These are phyloP conservation scores for Gaertneriomyces sp. DNA, from an alignment of 192 early-diverging fungal species.

Conservation along the genomic window DNA sequence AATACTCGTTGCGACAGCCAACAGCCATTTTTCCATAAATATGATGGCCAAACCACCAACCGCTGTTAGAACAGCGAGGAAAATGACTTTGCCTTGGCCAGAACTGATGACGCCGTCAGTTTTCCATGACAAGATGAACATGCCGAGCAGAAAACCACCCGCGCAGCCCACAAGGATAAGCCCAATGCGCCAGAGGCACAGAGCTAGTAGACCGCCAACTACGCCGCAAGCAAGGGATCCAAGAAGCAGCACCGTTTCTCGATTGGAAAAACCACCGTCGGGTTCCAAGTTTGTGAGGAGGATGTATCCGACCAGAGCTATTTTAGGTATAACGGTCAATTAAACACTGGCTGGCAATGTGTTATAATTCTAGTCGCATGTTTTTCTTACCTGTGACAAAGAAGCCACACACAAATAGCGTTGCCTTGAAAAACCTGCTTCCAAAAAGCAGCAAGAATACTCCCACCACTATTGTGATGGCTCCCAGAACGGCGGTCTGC, in stretches of 20 bases:
- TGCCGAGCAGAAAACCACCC: conserved; percentile 30
- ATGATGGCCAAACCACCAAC: conserved; percentile 11
- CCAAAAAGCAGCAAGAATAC: conserved; percentile 29
- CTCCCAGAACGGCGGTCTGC: conserved; percentile 22
- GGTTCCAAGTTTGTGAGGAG: conserved; percentile 30
- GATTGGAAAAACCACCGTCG: conserved; percentile 17
- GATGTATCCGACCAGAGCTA: conserved; percentile 24
- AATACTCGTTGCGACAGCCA: conserved; percentile 34
- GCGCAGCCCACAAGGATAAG: conserved; percentile 27
- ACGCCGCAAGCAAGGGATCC: conserved; percentile 32
- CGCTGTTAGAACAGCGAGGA: conserved; percentile 20
- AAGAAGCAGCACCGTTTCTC: conserved; percentile 23
- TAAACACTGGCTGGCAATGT: neutral
- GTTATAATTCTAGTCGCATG: neutral
- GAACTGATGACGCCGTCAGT: conserved; percentile 18
- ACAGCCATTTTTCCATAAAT: conserved; percentile 26
- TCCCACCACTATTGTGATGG: conserved; percentile 23
- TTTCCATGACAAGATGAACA: conserved; percentile 27
- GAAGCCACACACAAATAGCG: conserved; percentile 31
- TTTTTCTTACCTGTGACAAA: conserved; percentile 14
- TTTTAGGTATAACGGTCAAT: neutral
- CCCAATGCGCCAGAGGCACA: conserved; percentile 29
- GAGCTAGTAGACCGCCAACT: conserved; percentile 29
- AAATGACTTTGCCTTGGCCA: conserved; percentile 24
- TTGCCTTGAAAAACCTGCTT: conserved; percentile 23